Evolutionary conservation across 371 early-diverging fungal genomes (phyloP).

Genomic region (Mucor piriformis): DNA sequence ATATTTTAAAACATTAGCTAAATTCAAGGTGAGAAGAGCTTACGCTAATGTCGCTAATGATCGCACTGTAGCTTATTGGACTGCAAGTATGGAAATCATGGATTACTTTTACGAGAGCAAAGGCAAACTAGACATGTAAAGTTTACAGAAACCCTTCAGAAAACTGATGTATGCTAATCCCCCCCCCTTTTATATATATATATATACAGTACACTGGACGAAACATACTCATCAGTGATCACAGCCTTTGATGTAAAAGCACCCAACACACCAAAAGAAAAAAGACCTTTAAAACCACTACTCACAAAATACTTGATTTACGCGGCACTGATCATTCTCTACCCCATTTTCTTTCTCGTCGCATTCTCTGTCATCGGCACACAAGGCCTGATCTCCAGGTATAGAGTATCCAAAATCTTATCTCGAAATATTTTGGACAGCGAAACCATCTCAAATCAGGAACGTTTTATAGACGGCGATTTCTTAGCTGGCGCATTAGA

Average conservation of each 20-base stretch:
- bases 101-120: constrained; percentile 55
- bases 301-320: constrained; percentile 3
- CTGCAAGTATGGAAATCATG: constrained; percentile 57
- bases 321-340: constrained; percentile 5
- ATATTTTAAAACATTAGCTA: constrained; percentile 29
- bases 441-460: background rate
- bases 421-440: background rate
- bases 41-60: constrained; percentile 78
- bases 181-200: background rate
- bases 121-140: constrained; percentile 53
- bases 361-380: constrained; percentile 21
- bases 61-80: constrained; percentile 71
- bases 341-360: constrained; percentile 20
- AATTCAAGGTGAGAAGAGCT: constrained; percentile 53
- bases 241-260: constrained; percentile 17
- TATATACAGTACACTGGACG: constrained; percentile 18
- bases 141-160: background rate
- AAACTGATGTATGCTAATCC: background rate
- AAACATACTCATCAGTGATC: constrained; percentile 17
- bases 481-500: constrained; percentile 21
- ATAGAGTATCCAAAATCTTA: constrained; percentile 27
- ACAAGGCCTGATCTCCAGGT: constrained; percentile 37
- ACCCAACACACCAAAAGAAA: constrained; percentile 1
- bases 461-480: constrained; percentile 11
- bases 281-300: background rate